Evolutionary conservation across 208 protist species (phyloP).

Genomic region (Novymonas esmeraldas): DNA sequence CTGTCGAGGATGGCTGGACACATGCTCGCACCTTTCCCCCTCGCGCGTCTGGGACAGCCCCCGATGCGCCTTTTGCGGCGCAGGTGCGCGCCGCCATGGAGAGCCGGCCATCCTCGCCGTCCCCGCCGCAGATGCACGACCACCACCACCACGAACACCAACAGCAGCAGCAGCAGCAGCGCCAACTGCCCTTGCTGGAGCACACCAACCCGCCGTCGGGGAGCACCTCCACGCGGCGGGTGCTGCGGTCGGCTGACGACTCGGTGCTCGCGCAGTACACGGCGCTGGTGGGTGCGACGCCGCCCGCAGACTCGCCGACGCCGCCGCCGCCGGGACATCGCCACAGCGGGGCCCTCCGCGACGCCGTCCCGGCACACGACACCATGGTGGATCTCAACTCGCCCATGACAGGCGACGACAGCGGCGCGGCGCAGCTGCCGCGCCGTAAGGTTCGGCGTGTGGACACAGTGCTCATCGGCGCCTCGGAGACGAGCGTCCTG

Average conservation of each 20-base stretch:
- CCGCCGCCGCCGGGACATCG: too few relatives aligned
- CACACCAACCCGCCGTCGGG: constrained; percentile 5
- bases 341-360: too few relatives aligned
- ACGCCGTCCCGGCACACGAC: not conserved
- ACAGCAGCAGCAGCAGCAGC: not conserved
- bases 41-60: not conserved
- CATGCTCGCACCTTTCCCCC: too few relatives aligned
- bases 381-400: not conserved
- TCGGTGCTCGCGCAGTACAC: constrained; percentile 6
- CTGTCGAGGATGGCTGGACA: not conserved
- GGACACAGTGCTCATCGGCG: constrained; percentile 18
- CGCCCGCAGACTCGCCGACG: constrained; percentile 1
- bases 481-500: constrained; percentile 30
- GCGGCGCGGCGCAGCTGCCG: not conserved
- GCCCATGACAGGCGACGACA: not conserved
- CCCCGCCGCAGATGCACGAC: not conserved
- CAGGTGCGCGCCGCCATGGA: constrained; percentile 37
- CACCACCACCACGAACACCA: too few relatives aligned
- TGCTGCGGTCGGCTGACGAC: constrained; percentile 10
- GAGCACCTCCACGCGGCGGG: not conserved
- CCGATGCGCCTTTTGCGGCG: constrained; percentile 8
- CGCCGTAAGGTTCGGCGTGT: constrained; percentile 1
- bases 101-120: not conserved
- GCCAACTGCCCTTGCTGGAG: constrained; percentile 12
- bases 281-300: constrained; percentile 8